phyloP scores from a whole-genome alignment of 768 basidiomycete genomes.

The Naganishia kalamii region DNA sequence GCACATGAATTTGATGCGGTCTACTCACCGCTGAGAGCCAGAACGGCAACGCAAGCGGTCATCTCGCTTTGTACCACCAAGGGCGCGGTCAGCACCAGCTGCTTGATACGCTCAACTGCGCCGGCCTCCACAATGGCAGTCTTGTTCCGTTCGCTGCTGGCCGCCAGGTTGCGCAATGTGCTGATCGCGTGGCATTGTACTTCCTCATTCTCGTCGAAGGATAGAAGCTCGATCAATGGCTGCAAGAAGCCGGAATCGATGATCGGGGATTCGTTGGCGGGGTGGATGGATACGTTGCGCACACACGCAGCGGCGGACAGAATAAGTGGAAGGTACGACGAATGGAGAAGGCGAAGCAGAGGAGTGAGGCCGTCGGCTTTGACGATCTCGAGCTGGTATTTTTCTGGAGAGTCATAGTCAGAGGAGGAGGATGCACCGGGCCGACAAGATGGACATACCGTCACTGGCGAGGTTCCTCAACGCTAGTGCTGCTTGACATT shows the following conservation, averaged over 20 bases:
- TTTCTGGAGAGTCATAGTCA: constrained; percentile 57
- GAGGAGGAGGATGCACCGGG: not conserved
- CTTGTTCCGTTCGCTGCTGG: constrained; percentile 97
- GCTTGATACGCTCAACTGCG: constrained; percentile 92
- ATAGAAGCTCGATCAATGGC: constrained; percentile 87
- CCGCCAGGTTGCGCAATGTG: constrained; percentile 90
- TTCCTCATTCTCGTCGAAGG: constrained; percentile 99
- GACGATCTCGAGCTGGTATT: constrained; percentile 97
- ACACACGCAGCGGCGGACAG: constrained; percentile 97
- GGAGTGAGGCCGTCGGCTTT: constrained; percentile 87
- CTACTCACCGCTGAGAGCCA: constrained; percentile 84
- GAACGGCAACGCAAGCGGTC: constrained; percentile 96
- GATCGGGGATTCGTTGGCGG: constrained; percentile 96
- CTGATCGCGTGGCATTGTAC: constrained; percentile 99
- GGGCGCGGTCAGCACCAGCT: constrained; percentile 87
- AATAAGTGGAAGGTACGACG: constrained; percentile 93
- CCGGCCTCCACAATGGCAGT: constrained; percentile 95
- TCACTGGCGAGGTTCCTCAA: constrained; percentile 94
- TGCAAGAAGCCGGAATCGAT: constrained; percentile 97
- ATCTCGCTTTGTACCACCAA: constrained; percentile 98
- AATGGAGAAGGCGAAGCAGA: constrained; percentile 86
- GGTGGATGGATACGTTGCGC: constrained; percentile 97
- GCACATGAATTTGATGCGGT: too few relatives aligned
- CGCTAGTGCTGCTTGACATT: constrained; percentile 95
- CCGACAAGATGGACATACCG: constrained; percentile 52